Base-by-base conservation (phyloP, 2,329 filamentous ascomycete species). In the Thermoascus crustaceus region DNA sequence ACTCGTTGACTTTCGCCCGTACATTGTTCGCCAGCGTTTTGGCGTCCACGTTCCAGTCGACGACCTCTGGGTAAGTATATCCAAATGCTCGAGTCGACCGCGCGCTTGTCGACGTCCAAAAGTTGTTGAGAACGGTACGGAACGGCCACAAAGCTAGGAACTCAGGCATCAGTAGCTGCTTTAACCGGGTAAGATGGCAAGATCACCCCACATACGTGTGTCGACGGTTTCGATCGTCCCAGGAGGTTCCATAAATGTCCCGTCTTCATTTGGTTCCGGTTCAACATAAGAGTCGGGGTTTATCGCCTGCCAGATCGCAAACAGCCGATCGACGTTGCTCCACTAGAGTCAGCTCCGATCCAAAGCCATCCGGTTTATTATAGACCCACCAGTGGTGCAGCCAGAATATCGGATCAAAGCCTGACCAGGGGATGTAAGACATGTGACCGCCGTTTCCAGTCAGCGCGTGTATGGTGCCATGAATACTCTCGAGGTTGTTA, bases 331-430 rank as follows among this genome's bases (percentile, higher is more conserved):
- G 5, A 86, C 73, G 58, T 83, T 87, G 43, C 69, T 66, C 7
- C 26, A 38, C 16, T n/a, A 34, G 10, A 10, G 30, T 34, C 10
- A 32, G 23, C 34, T 25, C 11, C 13, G 9, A 17, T 22, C 8
- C n/a, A n/a, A n/a, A n/a, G n/a, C n/a, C n/a, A n/a, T n/a, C n/a
- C n/a, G n/a, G n/a, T n/a, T n/a, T n/a, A n/a, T n/a, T n/a, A n/a
- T 20, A 20, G 9, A 47, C 61, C 40, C 44, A 66, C 64, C 58
- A 49, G 49, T 89, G 85, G 49, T 89, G 83, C 6, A 89, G 61
- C 61, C 81, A 84, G 59, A 89, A 88, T 8, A 85, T 64, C 0
- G 85, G 85, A 52, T 93, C 85, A 53, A 85, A 93, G 0, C 81
- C 75, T 2, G 84, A 82, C 47, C 82, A 81, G 11, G 78, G 75